These are phyloP conservation scores for Tulasnella sp. DNA, from an alignment of 768 basidiomycete genomes.

Conservation along the genomic window DNA sequence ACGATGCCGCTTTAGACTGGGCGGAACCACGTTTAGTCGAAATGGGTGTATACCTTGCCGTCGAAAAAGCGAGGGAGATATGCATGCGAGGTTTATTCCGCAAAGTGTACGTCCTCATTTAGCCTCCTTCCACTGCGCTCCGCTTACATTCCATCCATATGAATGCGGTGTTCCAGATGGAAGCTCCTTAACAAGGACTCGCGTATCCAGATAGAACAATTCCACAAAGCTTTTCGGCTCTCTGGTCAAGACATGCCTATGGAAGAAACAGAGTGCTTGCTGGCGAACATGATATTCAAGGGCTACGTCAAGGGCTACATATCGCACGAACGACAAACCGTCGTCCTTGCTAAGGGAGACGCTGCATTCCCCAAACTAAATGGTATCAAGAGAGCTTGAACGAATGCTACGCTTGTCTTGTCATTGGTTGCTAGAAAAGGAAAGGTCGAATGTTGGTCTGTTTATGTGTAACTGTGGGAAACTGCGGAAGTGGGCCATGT, in stretches of 20 bases:
- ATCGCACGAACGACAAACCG: constrained; percentile 91
- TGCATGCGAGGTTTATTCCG: constrained; percentile 76
- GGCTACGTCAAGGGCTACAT: constrained; percentile 94
- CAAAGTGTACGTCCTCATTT: constrained; percentile 40
- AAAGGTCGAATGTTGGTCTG: background rate
- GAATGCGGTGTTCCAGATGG: constrained; percentile 55
- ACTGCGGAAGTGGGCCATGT: background rate
- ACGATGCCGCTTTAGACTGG: constrained; percentile 67
- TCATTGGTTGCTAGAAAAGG: background rate
- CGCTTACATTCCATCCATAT: constrained; percentile 5
- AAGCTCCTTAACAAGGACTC: constrained; percentile 65
- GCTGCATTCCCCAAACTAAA: constrained; percentile 67
- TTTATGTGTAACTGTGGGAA: background rate
- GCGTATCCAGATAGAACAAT: constrained; percentile 75
- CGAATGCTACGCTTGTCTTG: background rate
- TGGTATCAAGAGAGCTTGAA: background rate
- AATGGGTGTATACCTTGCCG: constrained; percentile 76
- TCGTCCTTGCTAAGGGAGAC: constrained; percentile 75
- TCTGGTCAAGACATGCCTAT: constrained; percentile 61
- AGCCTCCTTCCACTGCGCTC: constrained; percentile 52
- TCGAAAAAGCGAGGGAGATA: constrained; percentile 84
- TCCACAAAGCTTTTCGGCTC: constrained; percentile 68
- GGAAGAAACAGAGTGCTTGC: constrained; percentile 88
- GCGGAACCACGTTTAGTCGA: constrained; percentile 70
- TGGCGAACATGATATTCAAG: constrained; percentile 93